A percentile compares a stretch with the other conserved stretches of the same genome.
Conservation (phyloP, 1,284 basidiomycete genomes). For the Ganoderma lucidum region DNA sequence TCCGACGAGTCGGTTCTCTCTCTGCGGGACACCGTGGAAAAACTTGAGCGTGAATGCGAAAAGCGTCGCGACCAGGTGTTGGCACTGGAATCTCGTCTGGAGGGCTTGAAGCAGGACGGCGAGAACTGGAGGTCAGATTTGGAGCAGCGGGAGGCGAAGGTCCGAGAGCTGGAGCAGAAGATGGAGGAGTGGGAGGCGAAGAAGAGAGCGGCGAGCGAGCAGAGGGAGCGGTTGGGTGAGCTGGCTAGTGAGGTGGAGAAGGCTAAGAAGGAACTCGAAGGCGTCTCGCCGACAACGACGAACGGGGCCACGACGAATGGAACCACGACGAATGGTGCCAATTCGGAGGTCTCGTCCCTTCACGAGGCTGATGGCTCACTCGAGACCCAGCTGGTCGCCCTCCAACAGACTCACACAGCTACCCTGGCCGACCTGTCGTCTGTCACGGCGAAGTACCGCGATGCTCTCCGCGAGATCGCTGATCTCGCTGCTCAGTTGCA, state of each 20-base stretch:
- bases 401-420: slow-evolving; percentile 80
- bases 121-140: slow-evolving; percentile 83
- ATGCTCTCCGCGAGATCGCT: slow-evolving; percentile 89
- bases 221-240: slow-evolving; percentile 67
- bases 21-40: slow-evolving; percentile 78
- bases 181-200: slow-evolving; percentile 80
- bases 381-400: slow-evolving; percentile 66
- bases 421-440: slow-evolving; percentile 83
- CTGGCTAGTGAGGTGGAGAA: slow-evolving; percentile 76
- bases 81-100: slow-evolving; percentile 77
- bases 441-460: slow-evolving; percentile 84
- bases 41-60: slow-evolving; percentile 81
- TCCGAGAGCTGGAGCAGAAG: slow-evolving; percentile 79
- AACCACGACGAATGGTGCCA: slow-evolving; percentile 35
- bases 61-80: slow-evolving; percentile 73
- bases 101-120: slow-evolving; percentile 73
- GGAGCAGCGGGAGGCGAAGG: slow-evolving; percentile 78
- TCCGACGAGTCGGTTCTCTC: slow-evolving; percentile 79
- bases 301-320: slow-evolving; percentile 37
- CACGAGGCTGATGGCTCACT: slow-evolving; percentile 46
- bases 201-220: slow-evolving; percentile 70
- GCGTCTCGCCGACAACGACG: slow-evolving; percentile 33
- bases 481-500: slow-evolving; percentile 87
- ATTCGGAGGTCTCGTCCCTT: slow-evolving; percentile 35
- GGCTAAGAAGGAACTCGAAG: slow-evolving; percentile 71